These are phyloP conservation scores for Entomortierella beljakovae DNA, from an alignment of 192 early-diverging fungal species.

Conservation along the genomic window DNA sequence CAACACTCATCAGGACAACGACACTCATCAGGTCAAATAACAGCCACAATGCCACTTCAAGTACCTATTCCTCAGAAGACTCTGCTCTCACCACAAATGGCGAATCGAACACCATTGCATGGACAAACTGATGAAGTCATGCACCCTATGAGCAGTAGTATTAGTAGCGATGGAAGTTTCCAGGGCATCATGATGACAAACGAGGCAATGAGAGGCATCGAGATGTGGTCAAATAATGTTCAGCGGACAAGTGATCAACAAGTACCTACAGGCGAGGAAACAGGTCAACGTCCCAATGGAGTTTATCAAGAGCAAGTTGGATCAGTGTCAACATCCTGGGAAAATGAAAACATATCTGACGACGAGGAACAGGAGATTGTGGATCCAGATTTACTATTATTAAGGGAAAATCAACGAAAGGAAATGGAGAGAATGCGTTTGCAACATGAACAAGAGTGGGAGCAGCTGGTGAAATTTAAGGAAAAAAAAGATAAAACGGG, in stretches of 20 bases:
- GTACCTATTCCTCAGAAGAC: constrained; percentile 17
- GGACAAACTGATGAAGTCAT: not conserved
- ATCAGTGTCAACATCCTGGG: constrained; percentile 8
- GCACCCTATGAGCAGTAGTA: constrained; percentile 21
- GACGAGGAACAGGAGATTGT: constrained; percentile 26
- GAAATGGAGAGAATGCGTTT: constrained; percentile 42
- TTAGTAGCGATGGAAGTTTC: constrained; percentile 4
- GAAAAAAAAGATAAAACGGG: constrained; percentile 13
- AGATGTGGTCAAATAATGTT: constrained; percentile 14
- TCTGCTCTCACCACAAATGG: constrained; percentile 1
- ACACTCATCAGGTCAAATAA: constrained; percentile 1
- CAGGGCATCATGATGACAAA: constrained; percentile 6
- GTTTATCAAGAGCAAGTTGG: not conserved
- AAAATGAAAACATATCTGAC: constrained; percentile 38
- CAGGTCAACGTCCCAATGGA: not conserved
- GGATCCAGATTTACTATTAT: constrained; percentile 40
- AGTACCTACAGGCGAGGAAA: not conserved
- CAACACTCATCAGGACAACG: constrained; percentile 1
- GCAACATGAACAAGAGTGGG: constrained; percentile 42
- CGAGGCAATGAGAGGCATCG: constrained; percentile 27
- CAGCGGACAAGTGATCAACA: constrained; percentile 29
- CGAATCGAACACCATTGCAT: not conserved
- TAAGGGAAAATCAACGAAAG: constrained; percentile 32
- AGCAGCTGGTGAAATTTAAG: constrained; percentile 51
- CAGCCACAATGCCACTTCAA: not conserved